Percentiles rank a stretch among this genome's conserved stretches.
Evolutionary conservation across 2,329 filamentous ascomycete genomes (phyloP).

Genomic region (Scedosporium apiospermum): DNA sequence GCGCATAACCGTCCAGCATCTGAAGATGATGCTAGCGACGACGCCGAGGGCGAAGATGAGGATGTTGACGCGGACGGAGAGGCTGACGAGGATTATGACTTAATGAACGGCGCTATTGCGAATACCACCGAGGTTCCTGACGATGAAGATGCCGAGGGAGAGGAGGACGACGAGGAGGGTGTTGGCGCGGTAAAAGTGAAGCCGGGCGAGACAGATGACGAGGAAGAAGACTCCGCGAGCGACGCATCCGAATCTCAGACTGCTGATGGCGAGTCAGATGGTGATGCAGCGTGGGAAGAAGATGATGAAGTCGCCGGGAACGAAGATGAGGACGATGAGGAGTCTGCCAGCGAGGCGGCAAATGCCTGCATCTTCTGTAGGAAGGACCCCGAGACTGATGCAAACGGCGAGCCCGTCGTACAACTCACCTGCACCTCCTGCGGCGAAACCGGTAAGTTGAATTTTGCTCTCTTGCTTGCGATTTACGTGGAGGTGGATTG

Average conservation of each 20-base stretch:
- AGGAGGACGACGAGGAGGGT: conserved; percentile 37
- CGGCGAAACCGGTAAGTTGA: conserved; percentile 67
- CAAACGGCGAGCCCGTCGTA: conserved; percentile 69
- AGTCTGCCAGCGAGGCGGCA: conserved; percentile 39
- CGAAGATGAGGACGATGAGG: conserved; percentile 47
- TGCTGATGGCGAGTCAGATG: conserved; percentile 45
- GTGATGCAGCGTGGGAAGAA: conserved; percentile 49
- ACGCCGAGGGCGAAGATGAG: conserved; percentile 27
- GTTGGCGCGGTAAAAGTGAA: conserved; percentile 49
- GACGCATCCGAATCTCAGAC: conserved; percentile 35
- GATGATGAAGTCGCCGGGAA: conserved; percentile 39
- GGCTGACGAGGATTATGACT: conserved; percentile 24
- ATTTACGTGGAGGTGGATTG: neutral
- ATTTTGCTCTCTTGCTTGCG: conserved; percentile 6
- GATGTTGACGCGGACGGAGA: conserved; percentile 34
- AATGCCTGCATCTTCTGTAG: conserved; percentile 63
- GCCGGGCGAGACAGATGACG: conserved; percentile 37
- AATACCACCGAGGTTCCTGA: neutral
- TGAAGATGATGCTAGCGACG: conserved; percentile 14
- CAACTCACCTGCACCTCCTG: conserved; percentile 71
- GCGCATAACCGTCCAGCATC: conserved; percentile 9
- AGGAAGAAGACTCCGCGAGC: conserved; percentile 27
- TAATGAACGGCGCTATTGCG: conserved; percentile 11
- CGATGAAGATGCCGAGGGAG: conserved; percentile 18
- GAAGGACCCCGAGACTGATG: conserved; percentile 73